Evolutionary conservation across 306 rosid species (phyloP), one percentile per base, ranked within the genome.

Genomic region (Geum urbanum): DNA sequence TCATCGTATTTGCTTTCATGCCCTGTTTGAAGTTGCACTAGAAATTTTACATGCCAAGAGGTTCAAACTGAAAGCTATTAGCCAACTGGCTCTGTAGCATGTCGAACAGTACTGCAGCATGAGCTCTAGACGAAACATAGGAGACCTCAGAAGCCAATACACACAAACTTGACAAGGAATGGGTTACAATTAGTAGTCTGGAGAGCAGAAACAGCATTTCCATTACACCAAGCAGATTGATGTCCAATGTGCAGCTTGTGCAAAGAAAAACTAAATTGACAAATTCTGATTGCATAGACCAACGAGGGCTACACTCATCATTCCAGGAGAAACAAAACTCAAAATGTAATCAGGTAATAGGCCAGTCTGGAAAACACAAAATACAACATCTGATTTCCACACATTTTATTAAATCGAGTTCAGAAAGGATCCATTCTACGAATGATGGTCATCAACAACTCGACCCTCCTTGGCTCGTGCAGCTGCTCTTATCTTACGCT

Each of bases 401-500:
- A 70, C 57, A 66, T 53, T 79, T 82, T 79, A 85, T 86, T 81
- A 78, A 74, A 68, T 76, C 55, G 69, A 64, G 70, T 74, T 75
- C 68, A 73, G 68, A 66, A 50, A 84, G 64, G 64, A 58, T 58
- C 19, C 50, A 13, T 81, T 47, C 80, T 84, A 85, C 10, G 67
- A 76, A 75, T 88, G 95, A 76, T 86, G 91, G 55, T 72, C 83
- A 22, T 72, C 75, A 63, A 51, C 79, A 59, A 58, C 84, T 62
- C 41, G 80, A 63, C 88, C 95, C 72, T 83, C 91, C 53, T 80
- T 85, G 68, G 72, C 88, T 79, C 81, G 78, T 41, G 86, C 68
- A 65, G 92, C 97, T 55, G 97, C 91, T 67, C 96, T 86, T 63
- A 95, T 51, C 73, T 95, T 87, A 65, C 99, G 96, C 78, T 91